Evolutionary conservation across 768 basidiomycete species (phyloP).

Genomic region (Leccinellum albellum): DNA sequence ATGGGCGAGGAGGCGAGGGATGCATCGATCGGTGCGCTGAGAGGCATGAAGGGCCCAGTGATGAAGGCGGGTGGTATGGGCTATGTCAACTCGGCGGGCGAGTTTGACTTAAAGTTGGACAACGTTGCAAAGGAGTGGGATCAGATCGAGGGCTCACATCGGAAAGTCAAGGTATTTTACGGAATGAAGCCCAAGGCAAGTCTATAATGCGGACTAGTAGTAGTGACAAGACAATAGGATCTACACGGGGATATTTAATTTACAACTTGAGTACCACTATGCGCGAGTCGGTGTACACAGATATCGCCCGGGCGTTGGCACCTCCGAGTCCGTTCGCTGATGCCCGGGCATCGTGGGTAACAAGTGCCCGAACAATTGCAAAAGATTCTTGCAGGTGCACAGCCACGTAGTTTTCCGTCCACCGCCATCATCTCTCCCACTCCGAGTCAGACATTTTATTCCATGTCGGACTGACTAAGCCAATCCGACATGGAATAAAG

Average conservation of each 20-base stretch:
- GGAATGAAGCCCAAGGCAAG: constrained; percentile 4
- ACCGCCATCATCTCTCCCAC: too few species aligned
- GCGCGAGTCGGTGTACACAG: background rate
- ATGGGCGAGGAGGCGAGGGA: constrained; percentile 18
- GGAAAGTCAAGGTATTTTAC: constrained; percentile 5
- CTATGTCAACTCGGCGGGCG: constrained; percentile 11
- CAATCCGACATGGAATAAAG: too few species aligned
- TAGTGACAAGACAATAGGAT: background rate
- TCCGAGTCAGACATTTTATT: too few species aligned
- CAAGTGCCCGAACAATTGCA: too few species aligned
- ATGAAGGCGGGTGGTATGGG: constrained; percentile 23
- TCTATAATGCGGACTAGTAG: background rate
- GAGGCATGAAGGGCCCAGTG: constrained; percentile 20
- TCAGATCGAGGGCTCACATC: constrained; percentile 1
- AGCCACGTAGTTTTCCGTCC: too few species aligned
- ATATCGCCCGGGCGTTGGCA: too few species aligned
- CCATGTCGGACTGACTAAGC: too few species aligned
- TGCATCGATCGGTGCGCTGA: constrained; percentile 16
- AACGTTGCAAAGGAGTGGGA: constrained; percentile 24
- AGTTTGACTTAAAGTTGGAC: constrained; percentile 18
- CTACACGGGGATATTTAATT: background rate
- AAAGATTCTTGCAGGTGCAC: too few species aligned
- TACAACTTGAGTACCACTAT: background rate
- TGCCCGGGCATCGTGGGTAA: too few species aligned
- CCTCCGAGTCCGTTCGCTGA: too few species aligned